Evolutionary conservation across 345 rosid genomes (phyloP).

Genomic region (Acer campestre): DNA sequence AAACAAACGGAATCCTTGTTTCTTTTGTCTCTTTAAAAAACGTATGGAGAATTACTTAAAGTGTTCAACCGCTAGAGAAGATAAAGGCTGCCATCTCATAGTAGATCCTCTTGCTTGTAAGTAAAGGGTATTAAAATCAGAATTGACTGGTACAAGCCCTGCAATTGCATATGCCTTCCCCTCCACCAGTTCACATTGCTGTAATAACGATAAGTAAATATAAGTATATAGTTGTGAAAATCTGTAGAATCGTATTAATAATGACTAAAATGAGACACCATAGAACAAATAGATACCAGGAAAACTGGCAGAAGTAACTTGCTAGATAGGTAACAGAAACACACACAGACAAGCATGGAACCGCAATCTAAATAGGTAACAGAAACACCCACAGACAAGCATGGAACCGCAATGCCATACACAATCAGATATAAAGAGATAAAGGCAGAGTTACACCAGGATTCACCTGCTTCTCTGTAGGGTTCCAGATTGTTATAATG

Average conservation of each 20-base stretch:
- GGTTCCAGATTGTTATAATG: conserved; percentile 90
- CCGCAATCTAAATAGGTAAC: not conserved
- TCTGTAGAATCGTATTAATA: not conserved
- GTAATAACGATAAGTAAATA: conserved; percentile 28
- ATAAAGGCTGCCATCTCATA: conserved; percentile 65
- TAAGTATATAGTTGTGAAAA: conserved; percentile 8
- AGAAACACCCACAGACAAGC: not conserved
- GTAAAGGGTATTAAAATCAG: conserved; percentile 67
- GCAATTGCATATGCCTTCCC: conserved; percentile 74
- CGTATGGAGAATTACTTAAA: conserved; percentile 54
- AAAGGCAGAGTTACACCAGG: conserved; percentile 5
- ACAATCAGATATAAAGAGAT: not conserved
- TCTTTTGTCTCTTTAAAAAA: not conserved
- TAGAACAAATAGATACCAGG: not conserved
- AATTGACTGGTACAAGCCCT: conserved; percentile 67
- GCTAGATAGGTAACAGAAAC: not conserved
- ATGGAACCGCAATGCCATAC: not conserved
- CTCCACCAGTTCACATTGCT: conserved; percentile 73
- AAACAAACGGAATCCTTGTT: not conserved
- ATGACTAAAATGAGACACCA: conserved; percentile 6
- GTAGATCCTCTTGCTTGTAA: conserved; percentile 80
- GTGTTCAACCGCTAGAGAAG: conserved; percentile 43
- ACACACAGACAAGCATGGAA: not conserved
- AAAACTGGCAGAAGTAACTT: not conserved
- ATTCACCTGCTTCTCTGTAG: conserved; percentile 82